Conservation (phyloP, 306 rosid species). For the Echinosophora koreensis region DNA sequence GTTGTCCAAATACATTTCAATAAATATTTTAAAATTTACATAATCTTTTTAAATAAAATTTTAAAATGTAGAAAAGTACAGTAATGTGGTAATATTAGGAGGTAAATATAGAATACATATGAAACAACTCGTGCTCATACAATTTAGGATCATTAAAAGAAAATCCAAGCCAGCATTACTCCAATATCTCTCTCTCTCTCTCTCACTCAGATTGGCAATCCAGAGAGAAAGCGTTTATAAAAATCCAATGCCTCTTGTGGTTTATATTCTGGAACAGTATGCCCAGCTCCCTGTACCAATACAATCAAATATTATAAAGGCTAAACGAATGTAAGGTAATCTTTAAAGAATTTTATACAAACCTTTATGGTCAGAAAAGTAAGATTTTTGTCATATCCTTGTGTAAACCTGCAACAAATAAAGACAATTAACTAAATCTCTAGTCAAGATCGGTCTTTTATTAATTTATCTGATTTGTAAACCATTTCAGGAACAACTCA, state of each 20-base stretch:
- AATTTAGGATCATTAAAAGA: slow-evolving; percentile 2
- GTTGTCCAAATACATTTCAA: no score
- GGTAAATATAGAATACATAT: slow-evolving; percentile 7
- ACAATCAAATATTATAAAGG: slow-evolving; percentile 36
- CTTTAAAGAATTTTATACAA: slow-evolving; percentile 15
- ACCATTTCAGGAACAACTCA: background rate
- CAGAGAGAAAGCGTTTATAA: slow-evolving; percentile 76
- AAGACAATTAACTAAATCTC: slow-evolving; percentile 6
- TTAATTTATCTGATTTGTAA: slow-evolving; percentile 2
- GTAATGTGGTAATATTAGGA: slow-evolving; percentile 7
- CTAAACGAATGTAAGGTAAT: background rate
- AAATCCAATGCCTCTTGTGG: slow-evolving; percentile 83
- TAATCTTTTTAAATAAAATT: background rate
- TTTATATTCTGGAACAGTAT: slow-evolving; percentile 94
- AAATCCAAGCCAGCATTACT: slow-evolving; percentile 23
- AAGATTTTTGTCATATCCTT: slow-evolving; percentile 77
- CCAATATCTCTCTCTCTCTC: background rate
- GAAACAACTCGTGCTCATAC: background rate
- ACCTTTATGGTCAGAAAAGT: slow-evolving; percentile 88
- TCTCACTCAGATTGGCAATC: slow-evolving; percentile 53
- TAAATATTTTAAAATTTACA: no score
- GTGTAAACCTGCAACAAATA: slow-evolving; percentile 67
- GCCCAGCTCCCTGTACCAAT: slow-evolving; percentile 86
- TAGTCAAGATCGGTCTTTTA: slow-evolving; percentile 13
- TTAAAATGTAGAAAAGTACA: background rate